phyloP scores from a whole-genome alignment of 2,329 filamentous ascomycete genomes.

The Monosporascus cannonballus region DNA sequence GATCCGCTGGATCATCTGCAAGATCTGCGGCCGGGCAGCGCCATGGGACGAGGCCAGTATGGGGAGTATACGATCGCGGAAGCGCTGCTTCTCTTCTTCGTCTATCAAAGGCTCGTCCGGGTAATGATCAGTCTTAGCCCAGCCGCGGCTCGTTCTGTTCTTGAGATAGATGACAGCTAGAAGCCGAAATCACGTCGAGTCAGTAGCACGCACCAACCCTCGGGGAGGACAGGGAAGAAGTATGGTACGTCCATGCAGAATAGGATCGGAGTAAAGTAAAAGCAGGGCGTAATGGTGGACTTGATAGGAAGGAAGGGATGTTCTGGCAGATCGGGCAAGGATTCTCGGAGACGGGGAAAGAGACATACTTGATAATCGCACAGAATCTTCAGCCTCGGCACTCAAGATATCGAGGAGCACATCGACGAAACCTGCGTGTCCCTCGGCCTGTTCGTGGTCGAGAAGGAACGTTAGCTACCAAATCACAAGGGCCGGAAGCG shows the following conservation, averaged over 20 bases:
- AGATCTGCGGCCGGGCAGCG: constrained; percentile 83
- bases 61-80: constrained; percentile 83
- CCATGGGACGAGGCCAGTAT: constrained; percentile 76
- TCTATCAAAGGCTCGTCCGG: constrained; percentile 69
- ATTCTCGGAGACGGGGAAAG: background rate
- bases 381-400: constrained; percentile 75
- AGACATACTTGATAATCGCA: constrained; percentile 80
- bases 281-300: no score
- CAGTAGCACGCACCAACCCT: constrained; percentile 4
- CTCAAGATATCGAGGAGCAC: constrained; percentile 87
- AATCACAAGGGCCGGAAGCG: no score
- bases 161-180: constrained; percentile 95
- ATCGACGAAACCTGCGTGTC: constrained; percentile 82
- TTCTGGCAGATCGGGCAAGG: constrained; percentile 1
- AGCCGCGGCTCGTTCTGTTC: constrained; percentile 91
- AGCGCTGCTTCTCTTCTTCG: constrained; percentile 82
- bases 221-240: background rate
- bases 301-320: background rate
- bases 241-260: no score
- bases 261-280: no score
- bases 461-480: background rate
- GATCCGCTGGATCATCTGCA: constrained; percentile 92
- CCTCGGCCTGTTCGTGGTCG: constrained; percentile 63
- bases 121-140: constrained; percentile 72
- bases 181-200: constrained; percentile 11